Conservation (phyloP, 2,329 filamentous ascomycete species). For the Tricladium varicosporioides region DNA sequence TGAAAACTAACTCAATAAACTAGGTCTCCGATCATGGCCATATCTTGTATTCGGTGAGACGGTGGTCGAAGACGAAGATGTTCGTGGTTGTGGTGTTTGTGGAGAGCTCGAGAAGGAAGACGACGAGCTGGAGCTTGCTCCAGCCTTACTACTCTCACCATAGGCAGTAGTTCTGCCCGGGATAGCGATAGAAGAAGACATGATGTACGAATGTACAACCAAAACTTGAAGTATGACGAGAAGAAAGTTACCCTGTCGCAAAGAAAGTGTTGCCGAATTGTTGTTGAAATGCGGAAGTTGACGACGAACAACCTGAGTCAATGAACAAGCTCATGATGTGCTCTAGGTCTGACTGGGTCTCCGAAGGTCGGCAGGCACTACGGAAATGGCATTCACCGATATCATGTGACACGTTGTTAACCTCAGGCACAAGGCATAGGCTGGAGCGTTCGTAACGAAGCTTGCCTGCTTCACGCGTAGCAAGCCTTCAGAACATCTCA, state of each 20-base stretch:
- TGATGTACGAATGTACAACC: conserved; percentile 14
- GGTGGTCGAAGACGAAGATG: conserved; percentile 39
- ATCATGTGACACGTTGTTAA: background rate
- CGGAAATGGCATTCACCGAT: background rate
- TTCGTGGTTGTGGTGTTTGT: conserved; percentile 46
- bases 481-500: background rate
- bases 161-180: conserved; percentile 44
- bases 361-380: too few species aligned
- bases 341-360: background rate
- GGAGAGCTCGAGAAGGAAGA: conserved; percentile 58
- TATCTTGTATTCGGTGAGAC: conserved; percentile 38
- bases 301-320: conserved; percentile 9
- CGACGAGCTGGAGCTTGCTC: conserved; percentile 43
- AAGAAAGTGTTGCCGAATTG: conserved; percentile 9
- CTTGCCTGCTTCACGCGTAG: conserved; percentile 1
- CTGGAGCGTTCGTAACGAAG: background rate
- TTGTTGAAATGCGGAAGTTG: conserved; percentile 3
- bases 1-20: conserved; percentile 56
- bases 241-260: conserved; percentile 8
- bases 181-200: conserved; percentile 71
- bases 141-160: conserved; percentile 43
- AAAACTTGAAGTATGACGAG: conserved; percentile 3
- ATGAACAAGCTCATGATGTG: background rate
- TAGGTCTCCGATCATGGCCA: conserved; percentile 56
- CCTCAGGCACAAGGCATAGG: background rate